These are phyloP conservation scores for Candida pseudofarinosa DNA, from an alignment of 805 yeast species.

Conservation along the genomic window DNA sequence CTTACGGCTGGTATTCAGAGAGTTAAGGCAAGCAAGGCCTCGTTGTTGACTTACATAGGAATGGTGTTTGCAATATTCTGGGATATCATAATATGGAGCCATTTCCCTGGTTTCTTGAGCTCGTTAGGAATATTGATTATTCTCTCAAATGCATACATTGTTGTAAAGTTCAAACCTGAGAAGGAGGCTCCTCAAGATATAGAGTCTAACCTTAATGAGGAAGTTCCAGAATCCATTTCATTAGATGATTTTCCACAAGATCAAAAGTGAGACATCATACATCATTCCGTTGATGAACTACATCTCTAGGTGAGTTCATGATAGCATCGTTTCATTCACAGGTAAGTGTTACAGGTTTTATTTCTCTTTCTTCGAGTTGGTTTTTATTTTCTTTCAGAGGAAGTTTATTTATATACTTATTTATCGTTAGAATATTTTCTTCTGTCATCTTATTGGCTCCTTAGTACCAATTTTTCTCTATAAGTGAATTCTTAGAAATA, in stretches of 20 bases:
- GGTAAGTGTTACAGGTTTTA: no score
- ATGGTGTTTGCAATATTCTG: constrained; percentile 74
- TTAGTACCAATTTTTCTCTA: no score
- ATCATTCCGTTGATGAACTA: no score
- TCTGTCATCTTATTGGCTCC: no score
- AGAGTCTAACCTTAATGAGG: not conserved
- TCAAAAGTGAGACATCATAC: no score
- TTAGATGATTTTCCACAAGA: not conserved
- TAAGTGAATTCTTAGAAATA: no score
- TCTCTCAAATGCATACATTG: constrained; percentile 57
- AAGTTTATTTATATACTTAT: no score
- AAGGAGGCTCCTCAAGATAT: constrained; percentile 1
- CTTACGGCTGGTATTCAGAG: constrained; percentile 80
- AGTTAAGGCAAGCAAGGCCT: constrained; percentile 71
- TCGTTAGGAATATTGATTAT: constrained; percentile 67
- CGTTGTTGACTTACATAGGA: constrained; percentile 72
- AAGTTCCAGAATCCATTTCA: not conserved
- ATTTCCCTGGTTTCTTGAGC: constrained; percentile 67
- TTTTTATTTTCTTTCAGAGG: no score
- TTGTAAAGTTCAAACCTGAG: constrained; percentile 44
- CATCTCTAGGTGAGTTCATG: no score
- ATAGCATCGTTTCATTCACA: no score
- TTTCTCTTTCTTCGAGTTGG: no score
- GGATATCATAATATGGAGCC: constrained; percentile 70
- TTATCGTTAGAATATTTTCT: no score